Evolutionary conservation across 73 alveolate genomes (phyloP).

Genomic region (Paramecium biaurelia): DNA sequence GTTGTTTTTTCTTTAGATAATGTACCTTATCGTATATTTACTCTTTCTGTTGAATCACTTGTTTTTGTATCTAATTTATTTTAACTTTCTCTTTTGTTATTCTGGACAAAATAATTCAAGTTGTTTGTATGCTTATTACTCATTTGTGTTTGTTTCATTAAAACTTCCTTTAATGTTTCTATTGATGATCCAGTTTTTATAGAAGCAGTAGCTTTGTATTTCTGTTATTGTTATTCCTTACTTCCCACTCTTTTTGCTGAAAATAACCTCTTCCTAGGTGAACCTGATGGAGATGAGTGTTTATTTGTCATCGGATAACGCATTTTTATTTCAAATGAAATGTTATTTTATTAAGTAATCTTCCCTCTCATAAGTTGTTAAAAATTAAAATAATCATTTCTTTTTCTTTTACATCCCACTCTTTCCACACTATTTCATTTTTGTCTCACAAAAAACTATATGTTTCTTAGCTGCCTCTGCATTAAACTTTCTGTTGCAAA

Average conservation of each 20-base stretch:
- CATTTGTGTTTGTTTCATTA: neutral
- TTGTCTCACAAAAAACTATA: conserved; percentile 69
- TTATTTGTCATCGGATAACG: conserved; percentile 12
- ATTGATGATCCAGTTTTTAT: conserved; percentile 58
- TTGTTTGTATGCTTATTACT: neutral
- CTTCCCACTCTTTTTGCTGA: conserved; percentile 44
- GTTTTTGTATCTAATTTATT: neutral
- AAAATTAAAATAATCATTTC: conserved; percentile 14
- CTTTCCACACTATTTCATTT: conserved; percentile 61
- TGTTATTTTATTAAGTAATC: neutral
- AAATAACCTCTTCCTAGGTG: conserved; percentile 33
- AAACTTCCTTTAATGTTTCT: conserved; percentile 47
- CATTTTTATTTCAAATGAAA: neutral
- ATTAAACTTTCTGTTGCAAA: conserved; percentile 71
- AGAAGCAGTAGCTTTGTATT: conserved; percentile 23
- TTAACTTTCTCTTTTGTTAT: conserved; percentile 10
- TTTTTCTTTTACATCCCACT: conserved; percentile 16
- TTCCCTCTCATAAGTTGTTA: conserved; percentile 40
- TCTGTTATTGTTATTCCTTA: neutral
- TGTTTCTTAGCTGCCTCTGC: conserved; percentile 70
- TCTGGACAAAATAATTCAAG: neutral
- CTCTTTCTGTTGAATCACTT: conserved; percentile 28
- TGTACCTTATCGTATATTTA: neutral
- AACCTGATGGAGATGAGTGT: conserved; percentile 17
- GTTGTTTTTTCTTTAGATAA: neutral